phyloP scores from a whole-genome alignment of 2,329 filamentous ascomycete species.

The Aspergillus candidus region DNA sequence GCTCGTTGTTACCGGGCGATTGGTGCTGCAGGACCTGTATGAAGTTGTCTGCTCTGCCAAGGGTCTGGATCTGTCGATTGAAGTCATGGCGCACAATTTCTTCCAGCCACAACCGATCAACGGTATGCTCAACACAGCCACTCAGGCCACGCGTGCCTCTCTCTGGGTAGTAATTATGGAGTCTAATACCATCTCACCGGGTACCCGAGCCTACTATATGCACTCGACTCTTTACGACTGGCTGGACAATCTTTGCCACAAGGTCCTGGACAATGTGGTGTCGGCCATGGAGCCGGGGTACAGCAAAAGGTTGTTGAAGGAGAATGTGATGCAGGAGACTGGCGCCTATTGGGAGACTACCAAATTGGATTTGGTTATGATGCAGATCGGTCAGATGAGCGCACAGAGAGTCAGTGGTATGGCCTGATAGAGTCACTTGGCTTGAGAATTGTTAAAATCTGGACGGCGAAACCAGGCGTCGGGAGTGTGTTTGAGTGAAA shows the following conservation, averaged over 20 bases:
- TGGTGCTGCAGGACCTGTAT: slow-evolving; percentile 46
- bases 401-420: slow-evolving; percentile 37
- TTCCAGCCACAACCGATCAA: slow-evolving; percentile 42
- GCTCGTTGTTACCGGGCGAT: slow-evolving; percentile 33
- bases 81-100: slow-evolving; percentile 41
- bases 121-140: slow-evolving; percentile 17
- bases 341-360: slow-evolving; percentile 27
- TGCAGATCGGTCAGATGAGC: slow-evolving; percentile 33
- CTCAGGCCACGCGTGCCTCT: no score
- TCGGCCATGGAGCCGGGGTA: slow-evolving; percentile 35
- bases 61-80: slow-evolving; percentile 9
- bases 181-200: slow-evolving; percentile 11
- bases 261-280: slow-evolving; percentile 24
- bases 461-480: slow-evolving; percentile 15
- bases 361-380: slow-evolving; percentile 39
- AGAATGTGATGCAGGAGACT: slow-evolving; percentile 36
- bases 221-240: slow-evolving; percentile 23
- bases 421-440: slow-evolving; percentile 27
- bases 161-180: background rate
- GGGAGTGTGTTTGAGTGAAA: slow-evolving; percentile 22
- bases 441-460: slow-evolving; percentile 32
- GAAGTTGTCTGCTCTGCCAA: slow-evolving; percentile 26
- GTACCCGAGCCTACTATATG: slow-evolving; percentile 24
- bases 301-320: slow-evolving; percentile 41
- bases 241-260: slow-evolving; percentile 24